Percentiles rank a stretch among this genome's conserved stretches.
These are phyloP conservation scores for Nakazawaea populi DNA, from an alignment of 805 yeast genomes.

Conservation along the genomic window DNA sequence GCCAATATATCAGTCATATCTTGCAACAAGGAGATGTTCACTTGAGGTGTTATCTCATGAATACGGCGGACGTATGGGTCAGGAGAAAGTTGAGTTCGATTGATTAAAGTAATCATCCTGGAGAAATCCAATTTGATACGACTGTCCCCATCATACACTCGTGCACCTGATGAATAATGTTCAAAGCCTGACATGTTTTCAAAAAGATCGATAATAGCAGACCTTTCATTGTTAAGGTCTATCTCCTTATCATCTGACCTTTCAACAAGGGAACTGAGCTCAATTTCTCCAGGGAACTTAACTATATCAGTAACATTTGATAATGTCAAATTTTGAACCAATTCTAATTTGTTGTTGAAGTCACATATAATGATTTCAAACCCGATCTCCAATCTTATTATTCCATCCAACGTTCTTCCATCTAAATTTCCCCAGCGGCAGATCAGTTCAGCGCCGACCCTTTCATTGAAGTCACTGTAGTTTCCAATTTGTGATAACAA, in stretches of 20 bases:
- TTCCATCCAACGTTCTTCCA: conserved; percentile 51
- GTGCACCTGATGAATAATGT: conserved; percentile 37
- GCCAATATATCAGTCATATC: conserved; percentile 27
- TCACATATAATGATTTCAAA: conserved; percentile 60
- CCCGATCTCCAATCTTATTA: conserved; percentile 52
- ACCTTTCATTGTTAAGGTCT: conserved; percentile 13
- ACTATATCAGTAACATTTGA: conserved; percentile 27
- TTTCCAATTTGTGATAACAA: conserved; percentile 29
- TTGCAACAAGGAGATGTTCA: conserved; percentile 28
- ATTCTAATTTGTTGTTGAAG: conserved; percentile 40
- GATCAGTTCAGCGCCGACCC: conserved; percentile 40
- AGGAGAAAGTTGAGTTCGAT: conserved; percentile 40
- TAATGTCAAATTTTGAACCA: conserved; percentile 40
- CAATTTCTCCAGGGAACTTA: conserved; percentile 29
- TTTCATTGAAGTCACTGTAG: conserved; percentile 31
- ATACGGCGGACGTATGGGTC: conserved; percentile 40
- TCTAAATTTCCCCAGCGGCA: conserved; percentile 49
- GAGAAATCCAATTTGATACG: conserved; percentile 47
- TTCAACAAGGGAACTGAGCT: neutral
- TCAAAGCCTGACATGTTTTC: conserved; percentile 35
- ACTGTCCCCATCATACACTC: conserved; percentile 41
- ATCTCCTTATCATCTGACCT: conserved; percentile 4
- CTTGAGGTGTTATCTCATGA: conserved; percentile 26
- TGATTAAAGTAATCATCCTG: conserved; percentile 46
- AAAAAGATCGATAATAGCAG: conserved; percentile 20